phyloP scores from a whole-genome alignment of 1,284 basidiomycete species.

The Trametes sp. region DNA sequence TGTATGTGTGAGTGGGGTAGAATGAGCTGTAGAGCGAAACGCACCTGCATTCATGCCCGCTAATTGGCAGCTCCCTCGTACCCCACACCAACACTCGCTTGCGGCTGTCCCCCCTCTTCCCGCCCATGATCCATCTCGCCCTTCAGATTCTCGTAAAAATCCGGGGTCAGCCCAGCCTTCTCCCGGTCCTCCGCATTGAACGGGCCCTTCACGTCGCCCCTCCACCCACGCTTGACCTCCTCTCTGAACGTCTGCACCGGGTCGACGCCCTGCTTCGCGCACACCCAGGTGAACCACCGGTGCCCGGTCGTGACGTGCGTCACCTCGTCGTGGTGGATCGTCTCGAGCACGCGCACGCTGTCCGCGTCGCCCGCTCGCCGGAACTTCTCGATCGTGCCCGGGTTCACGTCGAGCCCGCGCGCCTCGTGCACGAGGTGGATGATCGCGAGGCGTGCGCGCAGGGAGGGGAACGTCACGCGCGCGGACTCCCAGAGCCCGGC shows the following conservation, averaged over 20 bases:
- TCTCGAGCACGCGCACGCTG: constrained; percentile 75
- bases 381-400: constrained; percentile 83
- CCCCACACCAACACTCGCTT: constrained; percentile 17
- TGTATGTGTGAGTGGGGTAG: no score
- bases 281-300: constrained; percentile 86
- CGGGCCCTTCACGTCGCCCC: constrained; percentile 84
- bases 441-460: constrained; percentile 83
- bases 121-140: constrained; percentile 55
- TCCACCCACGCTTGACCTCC: constrained; percentile 79
- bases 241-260: constrained; percentile 78
- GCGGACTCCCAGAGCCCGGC: constrained; percentile 88
- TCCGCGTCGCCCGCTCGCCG: constrained; percentile 73
- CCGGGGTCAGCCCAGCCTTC: constrained; percentile 75
- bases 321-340: constrained; percentile 87
- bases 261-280: constrained; percentile 68
- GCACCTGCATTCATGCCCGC: not conserved
- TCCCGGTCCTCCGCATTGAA: constrained; percentile 83
- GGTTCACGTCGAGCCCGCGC: constrained; percentile 88
- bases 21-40: not conserved
- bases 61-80: constrained; percentile 12
- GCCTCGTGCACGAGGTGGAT: constrained; percentile 93
- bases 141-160: constrained; percentile 76
- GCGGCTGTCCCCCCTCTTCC: constrained; percentile 9
- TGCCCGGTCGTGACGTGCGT: constrained; percentile 87
- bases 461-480: constrained; percentile 71